Conservation (phyloP, 495 filamentous ascomycete genomes). For the Hapsidospora chrysogenum region DNA sequence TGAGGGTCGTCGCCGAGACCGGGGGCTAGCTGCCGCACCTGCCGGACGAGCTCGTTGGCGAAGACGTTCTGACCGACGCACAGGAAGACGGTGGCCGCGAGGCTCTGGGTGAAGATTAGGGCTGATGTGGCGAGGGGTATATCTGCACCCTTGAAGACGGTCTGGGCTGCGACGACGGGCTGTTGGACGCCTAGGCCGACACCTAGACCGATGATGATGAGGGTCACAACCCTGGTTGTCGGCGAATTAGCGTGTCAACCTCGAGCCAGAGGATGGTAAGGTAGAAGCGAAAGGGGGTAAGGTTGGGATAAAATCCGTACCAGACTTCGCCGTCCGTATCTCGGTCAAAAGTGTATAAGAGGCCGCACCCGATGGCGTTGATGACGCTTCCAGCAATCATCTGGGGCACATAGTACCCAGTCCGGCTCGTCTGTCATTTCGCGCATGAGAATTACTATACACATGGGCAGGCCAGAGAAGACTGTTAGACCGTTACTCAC, state of each 20-base stretch:
- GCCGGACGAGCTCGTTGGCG: constrained; percentile 30
- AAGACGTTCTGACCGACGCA: constrained; percentile 42
- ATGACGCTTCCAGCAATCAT: constrained; percentile 31
- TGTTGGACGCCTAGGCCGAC: constrained; percentile 48
- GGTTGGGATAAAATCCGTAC: too few relatives aligned
- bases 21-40: constrained; percentile 16
- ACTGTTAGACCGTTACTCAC: constrained; percentile 13
- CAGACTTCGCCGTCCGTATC: constrained; percentile 25
- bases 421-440: constrained; percentile 10
- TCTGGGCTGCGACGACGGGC: constrained; percentile 33
- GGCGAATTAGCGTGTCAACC: too few relatives aligned
- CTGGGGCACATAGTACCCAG: constrained; percentile 46
- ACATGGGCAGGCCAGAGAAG: constrained; percentile 17
- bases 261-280: constrained; percentile 6
- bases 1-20: too few relatives aligned
- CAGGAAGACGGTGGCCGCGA: constrained; percentile 46
- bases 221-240: constrained; percentile 52
- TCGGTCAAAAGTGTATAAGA: constrained; percentile 39
- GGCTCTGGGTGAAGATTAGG: constrained; percentile 42
- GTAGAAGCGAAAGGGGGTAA: not conserved
- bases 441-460: constrained; percentile 2
- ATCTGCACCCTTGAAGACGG: constrained; percentile 29
- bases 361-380: constrained; percentile 38
- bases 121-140: constrained; percentile 41
- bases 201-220: constrained; percentile 48